A percentile compares a stretch with the other conserved stretches of the same genome.
Conservation (phyloP, 2,329 filamentous ascomycete species). For the Diaporthe amygdali region DNA sequence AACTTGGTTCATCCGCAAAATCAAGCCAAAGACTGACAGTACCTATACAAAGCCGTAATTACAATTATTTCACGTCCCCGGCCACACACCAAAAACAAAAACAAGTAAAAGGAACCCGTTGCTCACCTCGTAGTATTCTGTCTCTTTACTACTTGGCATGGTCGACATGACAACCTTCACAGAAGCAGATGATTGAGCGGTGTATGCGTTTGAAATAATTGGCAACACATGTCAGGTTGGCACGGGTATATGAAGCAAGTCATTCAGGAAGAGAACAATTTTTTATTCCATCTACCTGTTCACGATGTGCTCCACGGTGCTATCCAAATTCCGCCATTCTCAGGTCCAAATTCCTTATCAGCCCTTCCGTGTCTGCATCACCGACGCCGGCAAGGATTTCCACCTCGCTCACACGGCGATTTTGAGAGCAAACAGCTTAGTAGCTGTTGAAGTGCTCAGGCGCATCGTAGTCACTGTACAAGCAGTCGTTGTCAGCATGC, state of each 20-base stretch:
- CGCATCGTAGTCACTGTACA: slow-evolving; percentile 17
- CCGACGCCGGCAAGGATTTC: background rate
- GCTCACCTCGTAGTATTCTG: no score
- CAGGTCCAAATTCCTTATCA: slow-evolving; percentile 17
- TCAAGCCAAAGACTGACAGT: no score
- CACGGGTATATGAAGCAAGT: background rate
- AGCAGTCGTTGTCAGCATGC: background rate
- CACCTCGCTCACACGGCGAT: background rate
- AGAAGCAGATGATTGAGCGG: no score
- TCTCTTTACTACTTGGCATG: no score
- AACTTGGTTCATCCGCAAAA: no score
- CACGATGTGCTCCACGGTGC: slow-evolving; percentile 22
- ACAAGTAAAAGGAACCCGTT: no score
- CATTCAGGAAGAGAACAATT: slow-evolving; percentile 5
- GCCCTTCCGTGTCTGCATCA: slow-evolving; percentile 17
- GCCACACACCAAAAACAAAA: no score
- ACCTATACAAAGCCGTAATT: no score
- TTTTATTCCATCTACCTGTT: slow-evolving; percentile 17
- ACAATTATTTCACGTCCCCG: no score
- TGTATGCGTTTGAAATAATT: no score
- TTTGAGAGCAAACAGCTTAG: slow-evolving; percentile 13
- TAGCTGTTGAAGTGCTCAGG: slow-evolving; percentile 13
- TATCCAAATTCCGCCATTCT: slow-evolving; percentile 21
- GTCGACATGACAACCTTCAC: no score
- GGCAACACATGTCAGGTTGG: background rate